These are phyloP conservation scores for Phytopythium sindhum DNA, from an alignment of 352 stramenopile species.

Conservation along the genomic window DNA sequence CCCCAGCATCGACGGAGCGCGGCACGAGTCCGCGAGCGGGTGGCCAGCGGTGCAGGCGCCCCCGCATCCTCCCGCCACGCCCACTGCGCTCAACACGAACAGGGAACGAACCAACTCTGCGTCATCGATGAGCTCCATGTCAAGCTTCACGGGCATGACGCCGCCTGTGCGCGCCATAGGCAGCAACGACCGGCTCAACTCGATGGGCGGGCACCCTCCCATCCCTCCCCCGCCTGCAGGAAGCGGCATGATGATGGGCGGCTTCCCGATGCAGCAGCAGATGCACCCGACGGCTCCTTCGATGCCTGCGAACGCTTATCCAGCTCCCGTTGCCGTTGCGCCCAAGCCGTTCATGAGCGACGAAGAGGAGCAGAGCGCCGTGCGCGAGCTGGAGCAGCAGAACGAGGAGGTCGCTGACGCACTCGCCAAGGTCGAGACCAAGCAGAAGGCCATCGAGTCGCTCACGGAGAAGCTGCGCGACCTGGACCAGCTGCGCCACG, in stretches of 20 bases:
- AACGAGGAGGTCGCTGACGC: slow-evolving; percentile 45
- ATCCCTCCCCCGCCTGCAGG: slow-evolving; percentile 11
- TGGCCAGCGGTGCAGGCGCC: slow-evolving; percentile 2
- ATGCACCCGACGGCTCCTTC: slow-evolving; percentile 1
- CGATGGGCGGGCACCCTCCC: background rate
- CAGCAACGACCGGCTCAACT: slow-evolving; percentile 22
- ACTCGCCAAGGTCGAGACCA: slow-evolving; percentile 50
- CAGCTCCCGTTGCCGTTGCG: background rate
- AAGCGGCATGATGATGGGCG: slow-evolving; percentile 14
- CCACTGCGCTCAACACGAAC: background rate
- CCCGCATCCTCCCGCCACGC: background rate
- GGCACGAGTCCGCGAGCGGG: slow-evolving; percentile 2
- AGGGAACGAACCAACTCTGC: slow-evolving; percentile 38
- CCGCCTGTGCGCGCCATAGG: slow-evolving; percentile 17
- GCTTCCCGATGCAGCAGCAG: slow-evolving; percentile 2
- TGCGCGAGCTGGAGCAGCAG: slow-evolving; percentile 50
- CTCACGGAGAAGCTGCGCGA: slow-evolving; percentile 63
- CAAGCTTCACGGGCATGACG: slow-evolving; percentile 27
- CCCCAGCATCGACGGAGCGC: slow-evolving; percentile 2
- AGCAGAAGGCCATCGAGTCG: slow-evolving; percentile 58
- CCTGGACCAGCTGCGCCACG: slow-evolving; percentile 68
- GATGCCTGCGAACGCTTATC: slow-evolving; percentile 7
- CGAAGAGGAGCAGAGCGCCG: slow-evolving; percentile 47
- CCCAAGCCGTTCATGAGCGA: slow-evolving; percentile 55
- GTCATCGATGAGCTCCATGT: slow-evolving; percentile 41